Base-by-base conservation (phyloP, 371 early-diverging fungal genomes). In the Phascolomyces articulosus region DNA sequence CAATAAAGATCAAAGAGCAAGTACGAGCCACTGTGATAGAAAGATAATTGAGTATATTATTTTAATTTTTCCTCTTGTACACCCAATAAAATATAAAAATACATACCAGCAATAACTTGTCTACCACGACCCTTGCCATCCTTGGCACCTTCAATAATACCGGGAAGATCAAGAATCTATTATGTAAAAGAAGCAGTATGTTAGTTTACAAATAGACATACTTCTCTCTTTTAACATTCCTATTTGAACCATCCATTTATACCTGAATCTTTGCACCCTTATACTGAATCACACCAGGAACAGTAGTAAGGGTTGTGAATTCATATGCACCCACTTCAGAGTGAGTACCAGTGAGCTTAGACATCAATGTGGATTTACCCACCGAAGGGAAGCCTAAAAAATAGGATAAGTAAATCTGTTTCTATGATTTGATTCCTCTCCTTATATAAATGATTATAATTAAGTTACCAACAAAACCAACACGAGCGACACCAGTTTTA, bases 81-180 rank as follows among this genome's bases (percentile, higher is more conserved):
- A 57, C 51, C 18, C 27, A 60, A 1, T 8, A 40, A 23, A 51
- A 40, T 34, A 40, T 11, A 40, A 21, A 16, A 3, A 23, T n/a
- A 26, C 68, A 59, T 87, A 72, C 89, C 88, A 31, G 89, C 90
- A 70, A 91, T 78, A 62, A 94, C 97, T 79, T 96, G 96, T 75
- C 95, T 89, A 80, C 99, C 99, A 79, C 99, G 92, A 76, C 99
- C 99, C 75, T 98, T 98, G 63, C 99, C 99, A 74, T 98, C 97
- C 67, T 98, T 92, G 59, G 99, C 99, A 62, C 99, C 99, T 78
- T 99, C 99, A 68, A 99, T 98, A 84, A 99, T 98, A 62, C 99
- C 98, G 7, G 99, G 99, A 68, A 83, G 71, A 80, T 83, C 83
- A 58, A 83, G 80, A 69, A 83, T 83, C 80, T 81, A 53, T 18